Percentiles rank a stretch among this genome's conserved stretches.
Evolutionary conservation across 352 stramenopile species (phyloP).

Genomic region (Globisporangium carolinianum): DNA sequence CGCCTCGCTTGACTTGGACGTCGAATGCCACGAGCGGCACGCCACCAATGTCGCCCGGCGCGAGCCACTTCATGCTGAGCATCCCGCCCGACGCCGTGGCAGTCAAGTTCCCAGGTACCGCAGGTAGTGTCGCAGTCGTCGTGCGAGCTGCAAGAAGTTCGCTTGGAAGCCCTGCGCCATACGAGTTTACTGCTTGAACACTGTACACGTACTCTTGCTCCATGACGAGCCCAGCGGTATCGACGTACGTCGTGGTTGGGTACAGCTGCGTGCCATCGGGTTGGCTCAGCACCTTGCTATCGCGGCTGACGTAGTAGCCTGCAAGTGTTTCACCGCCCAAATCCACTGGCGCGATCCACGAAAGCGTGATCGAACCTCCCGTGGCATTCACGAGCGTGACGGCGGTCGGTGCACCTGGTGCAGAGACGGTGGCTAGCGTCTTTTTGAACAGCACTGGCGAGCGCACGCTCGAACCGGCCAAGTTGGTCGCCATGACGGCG

Average conservation of each 20-base stretch:
- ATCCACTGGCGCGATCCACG: conserved; percentile 36
- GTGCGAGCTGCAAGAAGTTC: conserved; percentile 21
- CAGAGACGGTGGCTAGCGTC: conserved; percentile 17
- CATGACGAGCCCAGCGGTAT: conserved; percentile 24
- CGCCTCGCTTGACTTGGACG: conserved; percentile 5
- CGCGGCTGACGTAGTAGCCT: conserved; percentile 35
- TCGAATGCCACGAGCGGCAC: conserved; percentile 18
- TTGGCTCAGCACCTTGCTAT: conserved; percentile 6
- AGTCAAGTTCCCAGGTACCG: conserved; percentile 7
- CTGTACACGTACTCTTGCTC: conserved; percentile 31
- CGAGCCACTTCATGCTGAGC: conserved; percentile 22
- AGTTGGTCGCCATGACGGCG: conserved; percentile 31
- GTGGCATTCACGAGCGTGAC: conserved; percentile 9
- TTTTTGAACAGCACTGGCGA: conserved; percentile 14
- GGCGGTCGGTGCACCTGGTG: conserved; percentile 22
- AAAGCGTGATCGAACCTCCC: conserved; percentile 36
- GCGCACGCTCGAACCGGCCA: conserved; percentile 23
- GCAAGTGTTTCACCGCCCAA: conserved; percentile 28
- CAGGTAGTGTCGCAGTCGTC: conserved; percentile 17
- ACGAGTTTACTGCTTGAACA: conserved; percentile 29
- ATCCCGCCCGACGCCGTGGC: conserved; percentile 19
- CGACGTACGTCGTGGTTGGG: conserved; percentile 14
- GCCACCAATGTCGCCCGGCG: conserved; percentile 29
- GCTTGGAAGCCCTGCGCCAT: conserved; percentile 25
- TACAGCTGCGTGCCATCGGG: neutral